Base-by-base conservation (phyloP, 495 filamentous ascomycete genomes). In the Zalerion maritima region DNA sequence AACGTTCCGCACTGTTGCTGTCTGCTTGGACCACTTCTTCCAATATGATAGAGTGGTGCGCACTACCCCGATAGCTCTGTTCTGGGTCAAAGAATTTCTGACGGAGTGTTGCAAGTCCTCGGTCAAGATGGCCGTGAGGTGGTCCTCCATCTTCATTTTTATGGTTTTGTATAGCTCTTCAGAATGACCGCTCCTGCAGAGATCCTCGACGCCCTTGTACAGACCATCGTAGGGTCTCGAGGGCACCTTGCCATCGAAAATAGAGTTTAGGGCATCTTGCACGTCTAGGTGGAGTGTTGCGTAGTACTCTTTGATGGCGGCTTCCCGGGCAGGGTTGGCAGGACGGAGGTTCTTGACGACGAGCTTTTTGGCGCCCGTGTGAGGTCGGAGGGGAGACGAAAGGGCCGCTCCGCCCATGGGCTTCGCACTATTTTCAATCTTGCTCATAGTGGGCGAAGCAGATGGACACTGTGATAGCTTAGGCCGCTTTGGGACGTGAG, bases 131-230 rank as follows among this genome's bases (percentile, higher is more conserved):
- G n/a, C n/a, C n/a, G n/a, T n/a, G n/a, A 94, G 57, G 52, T 81
- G 67, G 10, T 46, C 57, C 27, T 71, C 69, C 52, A 76, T 85
- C 33, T 66, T 62, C 12, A 54, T 55, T 34, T 67, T 60, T 24
- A 94, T 53, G 39, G 63, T 62, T 25, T 69, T 61, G 24, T 64
- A 73, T 22, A 94, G 46, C 11, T 67, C 52, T n/a, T 60, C 54
- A 2, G 82, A 77, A 37, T 67, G 65, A 2, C 73, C 78, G 35
- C 77, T 74, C 30, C 81, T 69, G 49, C 89, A 96, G 0, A 91
- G 62, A 43, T 87, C 86, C 59, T 96, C 87, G 0, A 85, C 80
- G 0, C 80, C 83, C 18, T 79, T 69, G 49, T 96, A 94, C 6
- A 97, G 62, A 35, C 82, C 77, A 48, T 96, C 89, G 24, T 91